phyloP scores from a whole-genome alignment of 371 early-diverging fungal species.

The Sporodiniella umbellata region DNA sequence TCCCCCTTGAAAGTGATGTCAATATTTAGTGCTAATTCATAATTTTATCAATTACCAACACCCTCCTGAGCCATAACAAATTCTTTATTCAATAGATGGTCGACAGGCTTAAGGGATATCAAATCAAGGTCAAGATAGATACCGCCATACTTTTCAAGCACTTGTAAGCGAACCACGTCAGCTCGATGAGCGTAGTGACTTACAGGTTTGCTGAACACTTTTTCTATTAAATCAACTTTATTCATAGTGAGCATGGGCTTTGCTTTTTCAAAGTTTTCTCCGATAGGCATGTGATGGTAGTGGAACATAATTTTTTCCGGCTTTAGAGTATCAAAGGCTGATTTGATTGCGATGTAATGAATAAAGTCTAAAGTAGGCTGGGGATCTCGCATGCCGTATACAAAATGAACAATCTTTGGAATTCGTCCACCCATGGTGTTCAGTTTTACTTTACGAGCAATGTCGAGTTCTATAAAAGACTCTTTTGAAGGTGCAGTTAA shows the following conservation, averaged over 20 bases:
- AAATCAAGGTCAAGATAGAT: conserved; percentile 56
- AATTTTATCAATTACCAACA: conserved; percentile 18
- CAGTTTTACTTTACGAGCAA: conserved; percentile 18
- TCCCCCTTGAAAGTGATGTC: conserved; percentile 24
- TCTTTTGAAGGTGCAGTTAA: conserved; percentile 6
- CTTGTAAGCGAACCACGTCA: conserved; percentile 45
- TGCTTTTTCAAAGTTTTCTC: conserved; percentile 44
- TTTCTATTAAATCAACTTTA: conserved; percentile 28
- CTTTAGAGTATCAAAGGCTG: conserved; percentile 44
- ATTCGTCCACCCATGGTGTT: conserved; percentile 14
- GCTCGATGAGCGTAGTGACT: conserved; percentile 49
- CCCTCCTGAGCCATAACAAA: conserved; percentile 56
- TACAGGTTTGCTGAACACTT: conserved; percentile 41
- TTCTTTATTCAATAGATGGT: conserved; percentile 40
- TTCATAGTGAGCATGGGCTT: conserved; percentile 34
- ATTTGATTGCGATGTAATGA: conserved; percentile 52
- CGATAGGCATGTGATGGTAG: conserved; percentile 46
- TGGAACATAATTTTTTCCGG: conserved; percentile 51
- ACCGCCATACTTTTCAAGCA: conserved; percentile 43
- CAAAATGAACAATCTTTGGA: conserved; percentile 54
- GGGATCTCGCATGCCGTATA: conserved; percentile 43
- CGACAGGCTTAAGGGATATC: conserved; percentile 43
- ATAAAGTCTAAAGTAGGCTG: conserved; percentile 44
- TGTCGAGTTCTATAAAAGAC: conserved; percentile 18
- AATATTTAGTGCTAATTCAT: background rate